Conservation (phyloP, 2,329 filamentous ascomycete species). For the Byssothecium circinans region DNA sequence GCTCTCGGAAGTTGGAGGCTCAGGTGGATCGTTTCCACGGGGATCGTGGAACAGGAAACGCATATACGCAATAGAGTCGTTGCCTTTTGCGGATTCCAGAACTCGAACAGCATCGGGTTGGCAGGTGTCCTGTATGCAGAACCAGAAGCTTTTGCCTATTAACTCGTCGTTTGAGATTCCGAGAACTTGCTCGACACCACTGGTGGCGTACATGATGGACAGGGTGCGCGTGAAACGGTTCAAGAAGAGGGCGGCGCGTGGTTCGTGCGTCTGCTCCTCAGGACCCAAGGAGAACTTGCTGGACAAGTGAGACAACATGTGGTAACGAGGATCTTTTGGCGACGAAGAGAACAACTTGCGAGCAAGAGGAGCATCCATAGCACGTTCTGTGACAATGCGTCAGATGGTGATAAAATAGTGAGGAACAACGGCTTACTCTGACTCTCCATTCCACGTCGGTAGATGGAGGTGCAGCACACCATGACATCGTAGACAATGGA, state of each 20-base stretch:
- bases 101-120: constrained; percentile 75
- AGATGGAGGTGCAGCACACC: constrained; percentile 81
- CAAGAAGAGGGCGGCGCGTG: constrained; percentile 79
- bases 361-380: constrained; percentile 75
- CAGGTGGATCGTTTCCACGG: constrained; percentile 51
- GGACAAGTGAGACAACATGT: constrained; percentile 85
- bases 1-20: constrained; percentile 49
- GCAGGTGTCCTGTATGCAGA: constrained; percentile 79
- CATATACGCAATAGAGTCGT: constrained; percentile 87
- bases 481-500: constrained; percentile 86
- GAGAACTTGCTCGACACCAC: constrained; percentile 72
- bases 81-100: constrained; percentile 82
- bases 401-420: constrained; percentile 4
- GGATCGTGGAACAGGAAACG: constrained; percentile 84
- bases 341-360: constrained; percentile 80
- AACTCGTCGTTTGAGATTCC: constrained; percentile 71
- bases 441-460: constrained; percentile 67
- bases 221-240: constrained; percentile 83
- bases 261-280: constrained; percentile 65
- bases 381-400: constrained; percentile 65
- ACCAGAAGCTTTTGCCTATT: constrained; percentile 79
- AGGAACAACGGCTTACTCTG: constrained; percentile 61
- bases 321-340: constrained; percentile 79
- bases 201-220: constrained; percentile 84
- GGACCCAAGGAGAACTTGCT: constrained; percentile 70